Evolutionary conservation across 2,329 filamentous ascomycete species (phyloP), one percentile per base, ranked within the genome.

Genomic region (Sporothrix phasma): DNA sequence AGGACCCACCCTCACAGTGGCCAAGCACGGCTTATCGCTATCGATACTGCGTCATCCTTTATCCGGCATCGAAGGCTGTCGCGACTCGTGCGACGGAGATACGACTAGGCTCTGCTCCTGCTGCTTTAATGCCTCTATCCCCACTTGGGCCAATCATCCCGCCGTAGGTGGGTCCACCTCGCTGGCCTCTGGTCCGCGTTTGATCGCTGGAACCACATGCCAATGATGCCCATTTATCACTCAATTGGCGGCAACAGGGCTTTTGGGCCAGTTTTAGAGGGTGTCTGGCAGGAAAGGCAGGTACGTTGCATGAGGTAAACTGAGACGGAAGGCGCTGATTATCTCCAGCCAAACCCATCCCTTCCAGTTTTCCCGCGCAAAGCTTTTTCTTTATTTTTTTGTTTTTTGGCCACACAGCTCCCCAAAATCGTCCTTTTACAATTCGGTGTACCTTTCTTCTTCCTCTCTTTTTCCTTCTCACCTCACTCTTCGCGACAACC

Each of bases 61-160:
- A 46, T 65, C 63, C 60, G 62, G 46, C 61, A 46, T 63, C 66
- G 67, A 64, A 46, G 56, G 24, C 22, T 7, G 6, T 13, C 22
- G 26, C n/a, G 45, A 60, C 62, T 65, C 64, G 65, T 68, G 46
- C 67, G 67, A 68, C 67, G 67, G 67, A 68, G 65, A 53, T 68
- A 67, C 66, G 67, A 68, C 41, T 46, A 3, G 10, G 13, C 22
- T 43, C 15, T n/a, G 26, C 19, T 43, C 24, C 51, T 56, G 51
- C 51, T 56, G 51, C 3, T 39, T 56, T 56, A 56, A 56, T 56
- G 51, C 51, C 51, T 56, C 51, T 56, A 22, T 31, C 51, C 49
- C 51, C 51, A 39, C 51, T 39, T 56, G 11, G 51, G 29, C 37
- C 13, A 45, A 37, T 22, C 47, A 53, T 31, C 26, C 37, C 29